These are phyloP conservation scores for Barnettozyma botsteinii DNA, from an alignment of 805 yeast species.

Conservation along the genomic window DNA sequence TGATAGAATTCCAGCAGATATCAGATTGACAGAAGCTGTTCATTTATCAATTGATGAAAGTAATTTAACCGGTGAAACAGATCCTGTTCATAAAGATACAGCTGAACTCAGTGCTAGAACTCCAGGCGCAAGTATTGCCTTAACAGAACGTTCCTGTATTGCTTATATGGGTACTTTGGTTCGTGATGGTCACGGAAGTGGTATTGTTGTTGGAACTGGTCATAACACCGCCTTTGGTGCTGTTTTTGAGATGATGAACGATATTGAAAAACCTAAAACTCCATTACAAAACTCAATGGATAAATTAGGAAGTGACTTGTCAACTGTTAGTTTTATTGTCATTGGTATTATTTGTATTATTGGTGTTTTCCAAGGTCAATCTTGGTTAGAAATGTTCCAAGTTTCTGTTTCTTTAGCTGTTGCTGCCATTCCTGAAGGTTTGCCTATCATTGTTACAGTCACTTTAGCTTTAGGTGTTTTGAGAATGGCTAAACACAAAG, in stretches of 20 bases:
- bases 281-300: conserved; percentile 96
- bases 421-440: conserved; percentile 98
- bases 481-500: conserved; percentile 92
- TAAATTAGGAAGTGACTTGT: conserved; percentile 84
- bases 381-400: conserved; percentile 97
- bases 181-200: conserved; percentile 91
- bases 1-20: conserved; percentile 94
- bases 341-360: conserved; percentile 89
- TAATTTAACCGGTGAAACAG: conserved; percentile 91
- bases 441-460: conserved; percentile 96
- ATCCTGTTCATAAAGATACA: conserved; percentile 68
- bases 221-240: conserved; percentile 87
- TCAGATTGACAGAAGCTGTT: conserved; percentile 71
- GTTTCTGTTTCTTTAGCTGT: conserved; percentile 96
- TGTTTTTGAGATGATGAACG: conserved; percentile 92
- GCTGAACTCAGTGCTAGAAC: conserved; percentile 36
- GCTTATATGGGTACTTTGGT: conserved; percentile 98
- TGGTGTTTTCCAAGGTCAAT: conserved; percentile 87
- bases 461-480: conserved; percentile 94
- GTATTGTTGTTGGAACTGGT: conserved; percentile 90
- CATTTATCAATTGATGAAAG: conserved; percentile 88
- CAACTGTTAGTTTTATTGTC: conserved; percentile 75
- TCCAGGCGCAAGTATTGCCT: conserved; percentile 36
- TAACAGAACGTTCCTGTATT: conserved; percentile 66
- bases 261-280: conserved; percentile 95